Base-by-base conservation (phyloP, 148 eudicot genomes). In the Spergularia marina region DNA sequence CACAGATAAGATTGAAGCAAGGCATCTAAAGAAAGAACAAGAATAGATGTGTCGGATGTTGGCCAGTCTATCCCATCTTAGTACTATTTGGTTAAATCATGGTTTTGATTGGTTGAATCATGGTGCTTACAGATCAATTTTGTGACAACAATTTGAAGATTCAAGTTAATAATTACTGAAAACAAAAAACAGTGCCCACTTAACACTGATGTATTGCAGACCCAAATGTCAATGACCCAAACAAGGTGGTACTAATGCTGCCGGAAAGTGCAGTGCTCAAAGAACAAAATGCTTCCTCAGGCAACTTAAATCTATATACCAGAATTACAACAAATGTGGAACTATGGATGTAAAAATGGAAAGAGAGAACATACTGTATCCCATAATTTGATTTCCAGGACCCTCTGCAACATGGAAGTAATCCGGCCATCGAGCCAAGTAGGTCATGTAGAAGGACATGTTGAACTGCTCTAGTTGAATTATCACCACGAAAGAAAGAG, bases 371-470 rank as follows among this genome's bases (percentile, higher is more conserved):
- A 67, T 84, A 95, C 98, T 95, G 84, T 92, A 92, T 52, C 98
- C 98, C 98, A 95, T 92, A n/a, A 87, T 77, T 71, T 83, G 91
- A 76, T 83, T 82, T 44, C 92, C 91, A 5, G 98, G 98, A 81
- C 89, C 97, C 85, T 95, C 92, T 14, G 98, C 98, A 8, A 90
- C 97, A 76, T 92, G 97, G 74, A 92, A 90, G 74, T 92, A 95
- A 79, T 92, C 97, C 0, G 98, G 97, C 98, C 98, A 95, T 70
- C 97, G 82, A 10, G 98, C 97, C 81, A 92, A 77, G 79, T 95
- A 95, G 23, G 97, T 95, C 98, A 95, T 92, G 80, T 95, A 95
- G 78, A 95, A 95, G 18, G 98, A 92, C 98, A 95, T 92, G 78
- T 95, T 92, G 88, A 95, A 95, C 98, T 95, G 93, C 74, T 55